Conservation (phyloP, 2,329 filamentous ascomycete genomes). For the Colletotrichum caudatum region DNA sequence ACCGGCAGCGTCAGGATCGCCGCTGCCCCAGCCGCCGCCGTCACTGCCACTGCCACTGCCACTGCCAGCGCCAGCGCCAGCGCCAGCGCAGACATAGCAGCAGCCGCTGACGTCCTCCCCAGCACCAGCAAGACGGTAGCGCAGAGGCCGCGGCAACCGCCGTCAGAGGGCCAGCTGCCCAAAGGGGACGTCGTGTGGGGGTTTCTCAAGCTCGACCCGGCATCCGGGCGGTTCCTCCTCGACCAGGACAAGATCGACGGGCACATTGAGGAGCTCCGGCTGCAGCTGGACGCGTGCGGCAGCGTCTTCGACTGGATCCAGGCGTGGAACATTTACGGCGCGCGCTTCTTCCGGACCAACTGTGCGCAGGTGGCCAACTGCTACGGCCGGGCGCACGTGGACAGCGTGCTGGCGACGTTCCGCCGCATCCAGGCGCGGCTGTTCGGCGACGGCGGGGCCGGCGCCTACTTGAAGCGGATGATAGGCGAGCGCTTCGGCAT, state of each 20-base stretch:
- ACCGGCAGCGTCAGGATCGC: conserved; percentile 63
- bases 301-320: conserved; percentile 70
- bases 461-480: conserved; percentile 59
- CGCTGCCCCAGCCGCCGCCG: conserved; percentile 2
- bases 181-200: conserved; percentile 68
- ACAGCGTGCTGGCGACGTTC: conserved; percentile 65
- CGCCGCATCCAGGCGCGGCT: conserved; percentile 63
- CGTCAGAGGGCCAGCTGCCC: conserved; percentile 54
- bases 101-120: neutral
- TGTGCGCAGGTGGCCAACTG: conserved; percentile 67
- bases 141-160: neutral
- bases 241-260: conserved; percentile 66
- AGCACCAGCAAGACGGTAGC: neutral
- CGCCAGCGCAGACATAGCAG: no score
- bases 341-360: conserved; percentile 68
- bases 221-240: conserved; percentile 64
- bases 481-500: conserved; percentile 63
- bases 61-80: no score
- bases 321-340: conserved; percentile 70
- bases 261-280: conserved; percentile 68
- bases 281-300: conserved; percentile 64
- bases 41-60: neutral
- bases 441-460: conserved; percentile 56
- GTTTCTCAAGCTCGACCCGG: conserved; percentile 65
- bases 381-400: conserved; percentile 66